These are phyloP conservation scores for Chaetomidium leptoderma DNA, from an alignment of 495 filamentous ascomycete species.

Conservation along the genomic window DNA sequence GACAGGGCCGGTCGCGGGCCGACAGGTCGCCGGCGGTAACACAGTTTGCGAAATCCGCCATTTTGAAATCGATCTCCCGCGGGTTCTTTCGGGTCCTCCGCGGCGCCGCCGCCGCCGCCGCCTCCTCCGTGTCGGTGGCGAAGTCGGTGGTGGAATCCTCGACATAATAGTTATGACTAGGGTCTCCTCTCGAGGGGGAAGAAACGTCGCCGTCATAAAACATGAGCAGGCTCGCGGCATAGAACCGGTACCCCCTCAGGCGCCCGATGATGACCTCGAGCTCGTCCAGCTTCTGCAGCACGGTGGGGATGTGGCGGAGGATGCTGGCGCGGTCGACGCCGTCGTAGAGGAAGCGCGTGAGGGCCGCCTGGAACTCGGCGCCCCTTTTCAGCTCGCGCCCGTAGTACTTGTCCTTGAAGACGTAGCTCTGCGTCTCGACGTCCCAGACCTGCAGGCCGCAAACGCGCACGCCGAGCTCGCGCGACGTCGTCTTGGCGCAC, in stretches of 20 bases:
- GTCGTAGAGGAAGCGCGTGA: slow-evolving; percentile 86
- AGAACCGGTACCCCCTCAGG: slow-evolving; percentile 85
- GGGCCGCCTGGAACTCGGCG: slow-evolving; percentile 80
- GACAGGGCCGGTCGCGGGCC: slow-evolving; percentile 61
- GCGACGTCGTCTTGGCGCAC: slow-evolving; percentile 87
- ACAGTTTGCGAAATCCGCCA: slow-evolving; percentile 98
- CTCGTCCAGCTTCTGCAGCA: slow-evolving; percentile 73
- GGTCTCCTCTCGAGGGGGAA: not conserved
- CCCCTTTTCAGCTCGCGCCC: slow-evolving; percentile 86
- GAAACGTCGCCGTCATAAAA: slow-evolving; percentile 76
- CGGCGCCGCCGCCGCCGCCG: slow-evolving; percentile 1
- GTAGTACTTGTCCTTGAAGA: slow-evolving; percentile 96
- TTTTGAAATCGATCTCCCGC: slow-evolving; percentile 79
- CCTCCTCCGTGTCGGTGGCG: slow-evolving; percentile 49
- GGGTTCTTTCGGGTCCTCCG: slow-evolving; percentile 36
- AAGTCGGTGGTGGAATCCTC: slow-evolving; percentile 49
- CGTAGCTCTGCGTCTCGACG: slow-evolving; percentile 70
- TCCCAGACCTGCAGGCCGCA: slow-evolving; percentile 98
- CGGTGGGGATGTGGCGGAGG: slow-evolving; percentile 75
- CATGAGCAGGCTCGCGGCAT: slow-evolving; percentile 89
- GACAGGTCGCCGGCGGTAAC: slow-evolving; percentile 76
- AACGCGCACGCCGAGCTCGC: slow-evolving; percentile 83
- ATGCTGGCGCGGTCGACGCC: slow-evolving; percentile 77
- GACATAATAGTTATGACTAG: slow-evolving; percentile 38
- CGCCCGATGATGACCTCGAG: slow-evolving; percentile 78